These are phyloP conservation scores for Solanum pennellii DNA, from an alignment of 257 asterid species.

Conservation along the genomic window DNA sequence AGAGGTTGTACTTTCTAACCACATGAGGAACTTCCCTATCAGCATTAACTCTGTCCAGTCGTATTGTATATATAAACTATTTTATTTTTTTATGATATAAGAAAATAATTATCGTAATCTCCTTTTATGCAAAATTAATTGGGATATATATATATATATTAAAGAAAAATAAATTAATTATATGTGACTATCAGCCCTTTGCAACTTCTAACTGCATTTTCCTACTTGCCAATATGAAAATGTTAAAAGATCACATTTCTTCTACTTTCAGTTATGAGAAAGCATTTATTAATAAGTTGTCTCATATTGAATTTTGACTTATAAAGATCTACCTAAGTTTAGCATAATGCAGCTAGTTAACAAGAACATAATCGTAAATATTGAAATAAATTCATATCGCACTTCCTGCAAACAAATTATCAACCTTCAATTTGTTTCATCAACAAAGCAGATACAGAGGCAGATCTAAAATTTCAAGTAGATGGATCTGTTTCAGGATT, in stretches of 20 bases:
- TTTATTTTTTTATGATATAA: background rate
- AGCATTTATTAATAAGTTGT: background rate
- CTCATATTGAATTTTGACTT: background rate
- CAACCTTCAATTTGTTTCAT: background rate
- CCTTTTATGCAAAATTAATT: background rate
- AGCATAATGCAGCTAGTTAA: background rate
- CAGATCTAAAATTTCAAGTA: background rate
- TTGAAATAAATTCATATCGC: background rate
- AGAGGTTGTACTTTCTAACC: background rate
- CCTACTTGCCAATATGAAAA: background rate
- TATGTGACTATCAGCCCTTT: background rate
- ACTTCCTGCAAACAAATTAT: background rate
- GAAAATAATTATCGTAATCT: background rate
- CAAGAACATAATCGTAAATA: background rate
- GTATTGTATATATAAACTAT: background rate
- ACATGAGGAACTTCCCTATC: background rate
- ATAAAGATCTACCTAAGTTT: background rate
- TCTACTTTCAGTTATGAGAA: background rate
- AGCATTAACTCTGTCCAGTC: background rate
- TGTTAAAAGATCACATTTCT: background rate
- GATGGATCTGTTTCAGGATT: background rate
- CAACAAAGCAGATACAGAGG: background rate
- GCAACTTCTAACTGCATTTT: background rate
- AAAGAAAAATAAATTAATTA: background rate
- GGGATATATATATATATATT: background rate